Evolutionary conservation across 2,329 filamentous ascomycete species (phyloP).

Genomic region (Aspergillus versicolor): DNA sequence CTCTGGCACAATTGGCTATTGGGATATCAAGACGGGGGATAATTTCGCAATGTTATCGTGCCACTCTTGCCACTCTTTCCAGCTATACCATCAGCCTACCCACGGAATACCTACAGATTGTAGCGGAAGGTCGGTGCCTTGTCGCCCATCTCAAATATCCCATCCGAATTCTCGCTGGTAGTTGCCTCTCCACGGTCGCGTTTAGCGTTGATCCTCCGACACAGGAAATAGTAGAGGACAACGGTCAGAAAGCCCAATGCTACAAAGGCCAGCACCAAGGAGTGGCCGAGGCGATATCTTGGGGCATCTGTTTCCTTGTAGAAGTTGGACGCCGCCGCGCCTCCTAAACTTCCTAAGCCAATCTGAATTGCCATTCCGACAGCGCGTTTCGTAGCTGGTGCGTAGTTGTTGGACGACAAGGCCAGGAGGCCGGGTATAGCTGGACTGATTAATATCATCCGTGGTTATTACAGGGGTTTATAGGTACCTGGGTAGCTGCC

Average conservation of each 20-base stretch:
- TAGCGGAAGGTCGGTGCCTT: slow-evolving; percentile 10
- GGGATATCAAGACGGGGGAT: neutral
- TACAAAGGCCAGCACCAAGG: slow-evolving; percentile 11
- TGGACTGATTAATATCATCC: slow-evolving; percentile 5
- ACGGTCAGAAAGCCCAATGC: slow-evolving; percentile 9
- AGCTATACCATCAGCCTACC: neutral
- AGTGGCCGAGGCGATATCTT: slow-evolving; percentile 14
- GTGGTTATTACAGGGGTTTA: slow-evolving; percentile 24
- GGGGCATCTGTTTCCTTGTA: slow-evolving; percentile 14
- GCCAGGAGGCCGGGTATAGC: slow-evolving; percentile 46
- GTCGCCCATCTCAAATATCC: slow-evolving; percentile 13
- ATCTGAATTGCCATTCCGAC: slow-evolving; percentile 66
- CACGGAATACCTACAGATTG: neutral
- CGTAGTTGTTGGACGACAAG: slow-evolving; percentile 56
- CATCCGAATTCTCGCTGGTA: slow-evolving; percentile 2
- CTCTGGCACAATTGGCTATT: neutral
- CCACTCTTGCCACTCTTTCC: too few relatives aligned
- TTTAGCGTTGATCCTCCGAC: slow-evolving; percentile 10
- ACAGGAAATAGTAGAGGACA: slow-evolving; percentile 9
- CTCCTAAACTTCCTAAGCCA: slow-evolving; percentile 55
- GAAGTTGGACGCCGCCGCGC: slow-evolving; percentile 14
- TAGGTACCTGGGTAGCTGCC: slow-evolving; percentile 16
- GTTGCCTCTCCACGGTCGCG: neutral
- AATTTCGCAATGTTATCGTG: too few relatives aligned
- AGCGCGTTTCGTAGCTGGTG: slow-evolving; percentile 55